Conservation (phyloP, 345 rosid genomes). For the Citrus australasica region DNA sequence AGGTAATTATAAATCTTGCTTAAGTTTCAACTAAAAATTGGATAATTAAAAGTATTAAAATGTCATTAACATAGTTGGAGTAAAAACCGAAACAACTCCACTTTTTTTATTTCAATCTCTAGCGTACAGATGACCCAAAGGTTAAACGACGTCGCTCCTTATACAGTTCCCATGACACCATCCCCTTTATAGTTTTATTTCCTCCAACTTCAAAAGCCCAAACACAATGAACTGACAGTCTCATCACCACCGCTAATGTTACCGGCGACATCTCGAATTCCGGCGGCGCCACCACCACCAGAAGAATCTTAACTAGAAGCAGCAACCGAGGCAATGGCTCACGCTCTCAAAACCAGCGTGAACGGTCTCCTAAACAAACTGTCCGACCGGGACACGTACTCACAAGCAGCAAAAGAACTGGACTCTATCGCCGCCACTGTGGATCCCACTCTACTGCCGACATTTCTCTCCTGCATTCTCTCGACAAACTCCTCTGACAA, state of each 20-base stretch:
- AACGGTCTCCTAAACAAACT: conserved; percentile 61
- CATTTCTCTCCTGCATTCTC: conserved; percentile 68
- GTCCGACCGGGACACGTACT: conserved; percentile 79
- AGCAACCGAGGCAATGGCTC: conserved; percentile 38
- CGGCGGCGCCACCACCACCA: conserved; percentile 26
- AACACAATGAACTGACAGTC: background rate
- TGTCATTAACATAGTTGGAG: background rate
- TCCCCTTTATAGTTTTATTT: background rate
- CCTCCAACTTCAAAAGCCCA: background rate
- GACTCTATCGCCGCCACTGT: conserved; percentile 57
- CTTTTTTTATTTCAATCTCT: background rate
- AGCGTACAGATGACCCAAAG: background rate
- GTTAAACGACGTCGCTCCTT: conserved; percentile 4
- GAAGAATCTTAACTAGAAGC: background rate
- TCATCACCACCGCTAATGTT: conserved; percentile 20
- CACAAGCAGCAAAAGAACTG: conserved; percentile 69
- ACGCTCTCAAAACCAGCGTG: conserved; percentile 49
- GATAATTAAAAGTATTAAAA: too few species aligned
- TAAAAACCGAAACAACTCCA: conserved; percentile 2
- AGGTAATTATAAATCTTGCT: too few species aligned
- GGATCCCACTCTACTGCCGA: conserved; percentile 46
- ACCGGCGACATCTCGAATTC: conserved; percentile 22
- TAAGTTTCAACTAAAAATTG: too few species aligned
- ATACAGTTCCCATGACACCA: background rate
- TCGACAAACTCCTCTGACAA: conserved; percentile 71